phyloP scores from a whole-genome alignment of 257 asterid species.

The Nicotiana otophora region DNA sequence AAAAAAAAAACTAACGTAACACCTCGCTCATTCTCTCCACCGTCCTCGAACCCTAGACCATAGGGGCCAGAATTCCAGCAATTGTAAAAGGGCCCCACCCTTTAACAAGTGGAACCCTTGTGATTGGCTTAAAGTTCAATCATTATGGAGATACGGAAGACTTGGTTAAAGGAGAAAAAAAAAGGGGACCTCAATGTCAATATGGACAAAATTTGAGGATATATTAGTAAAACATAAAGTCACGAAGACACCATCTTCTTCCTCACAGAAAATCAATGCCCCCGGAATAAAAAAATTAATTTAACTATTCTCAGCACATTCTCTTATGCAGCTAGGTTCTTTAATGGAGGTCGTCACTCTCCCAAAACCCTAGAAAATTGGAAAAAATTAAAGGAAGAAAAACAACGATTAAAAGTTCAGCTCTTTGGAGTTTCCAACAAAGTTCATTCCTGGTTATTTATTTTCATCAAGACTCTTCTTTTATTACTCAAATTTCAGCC shows the following conservation, averaged over 20 bases:
- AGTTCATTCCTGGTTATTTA: conserved; percentile 1
- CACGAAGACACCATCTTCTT: conserved; percentile 1
- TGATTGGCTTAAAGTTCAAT: too few relatives aligned
- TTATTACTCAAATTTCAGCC: background rate
- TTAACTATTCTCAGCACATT: conserved; percentile 27
- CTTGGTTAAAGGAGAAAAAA: background rate
- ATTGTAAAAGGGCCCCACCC: too few relatives aligned
- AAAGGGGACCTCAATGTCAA: background rate
- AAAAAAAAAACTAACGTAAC: too few relatives aligned
- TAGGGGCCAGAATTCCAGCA: too few relatives aligned
- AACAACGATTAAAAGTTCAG: background rate
- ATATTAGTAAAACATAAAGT: background rate
- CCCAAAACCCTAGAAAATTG: conserved; percentile 1
- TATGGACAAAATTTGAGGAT: background rate
- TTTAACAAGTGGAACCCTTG: too few relatives aligned
- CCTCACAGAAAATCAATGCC: background rate
- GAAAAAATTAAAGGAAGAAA: too few relatives aligned
- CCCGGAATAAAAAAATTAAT: background rate
- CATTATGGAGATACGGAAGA: too few relatives aligned
- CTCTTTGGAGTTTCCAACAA: background rate
- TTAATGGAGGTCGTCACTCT: conserved; percentile 12
- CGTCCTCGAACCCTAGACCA: too few relatives aligned
- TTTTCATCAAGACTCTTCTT: background rate
- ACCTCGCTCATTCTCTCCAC: too few relatives aligned
- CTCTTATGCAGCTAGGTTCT: conserved; percentile 10